Evolutionary conservation across 139 green algal species (phyloP), one percentile per base, ranked within the genome.

Genomic region (Haematococcus sp.): DNA sequence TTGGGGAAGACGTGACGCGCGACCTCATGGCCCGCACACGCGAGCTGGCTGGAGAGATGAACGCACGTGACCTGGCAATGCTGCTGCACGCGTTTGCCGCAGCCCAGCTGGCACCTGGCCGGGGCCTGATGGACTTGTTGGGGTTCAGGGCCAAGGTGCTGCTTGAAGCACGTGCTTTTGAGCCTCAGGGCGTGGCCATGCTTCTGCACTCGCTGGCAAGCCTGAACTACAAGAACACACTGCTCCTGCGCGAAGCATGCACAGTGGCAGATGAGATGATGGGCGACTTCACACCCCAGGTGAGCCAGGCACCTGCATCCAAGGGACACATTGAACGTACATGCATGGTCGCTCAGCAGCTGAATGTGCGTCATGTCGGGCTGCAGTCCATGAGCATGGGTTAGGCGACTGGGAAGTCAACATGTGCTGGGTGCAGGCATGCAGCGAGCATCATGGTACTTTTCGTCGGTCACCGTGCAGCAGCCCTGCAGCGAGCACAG

Each of bases 141-240:
- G 30, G 74, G 40, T 80, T 70, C 74, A 30, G 74, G 27, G 56
- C 74, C 1, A 28, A 13, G 43, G 54, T 64, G 43, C 0, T 69
- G 16, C 61, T 69, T 30, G 28, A 51, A n/a, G 23, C 17, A n/a
- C n/a, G 58, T 3, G 25, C 11, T 3, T 40, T 65, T 28, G n/a
- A 65, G 58, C 58, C 58, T 22, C 58, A 65, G 58, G 58, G 43
- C 28, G 25, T 83, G 15, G 35, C 68, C 46, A 80, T 74, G 55
- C 72, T 83, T 66, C 52, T 83, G 60, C 49, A 73, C 32, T 33
- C 44, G 3, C 11, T 17, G 16, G 71, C 52, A 1, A 20, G 25
- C 40, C 63, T 84, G 46, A 56, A 68, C 4, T 84, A 79, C 74
- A 52, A 32, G 9, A 80, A 84, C 67, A 30, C 25, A 9, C 32